Conservation (phyloP, 805 yeast genomes). For the Kazachstania africana region DNA sequence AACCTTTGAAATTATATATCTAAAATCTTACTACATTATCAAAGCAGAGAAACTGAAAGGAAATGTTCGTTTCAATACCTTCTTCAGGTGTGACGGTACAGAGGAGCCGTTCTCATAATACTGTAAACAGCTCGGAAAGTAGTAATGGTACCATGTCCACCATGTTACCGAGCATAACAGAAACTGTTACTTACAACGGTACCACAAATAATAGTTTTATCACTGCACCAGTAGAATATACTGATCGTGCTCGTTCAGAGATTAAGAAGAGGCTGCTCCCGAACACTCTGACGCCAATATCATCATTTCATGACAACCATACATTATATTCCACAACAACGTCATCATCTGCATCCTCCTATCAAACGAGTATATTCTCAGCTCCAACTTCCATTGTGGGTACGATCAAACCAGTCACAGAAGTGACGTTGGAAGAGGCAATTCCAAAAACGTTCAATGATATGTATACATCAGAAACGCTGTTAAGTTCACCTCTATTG, state of each 20-base stretch:
- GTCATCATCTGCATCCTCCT: not conserved
- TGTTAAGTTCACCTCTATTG: conserved; percentile 28
- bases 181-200: too few relatives aligned
- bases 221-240: conserved; percentile 24
- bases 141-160: too few relatives aligned
- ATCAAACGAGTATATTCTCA: not conserved
- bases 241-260: conserved; percentile 22
- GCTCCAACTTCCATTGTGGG: not conserved
- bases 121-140: too few relatives aligned
- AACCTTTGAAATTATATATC: too few relatives aligned
- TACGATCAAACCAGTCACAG: not conserved
- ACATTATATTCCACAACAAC: not conserved
- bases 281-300: conserved; percentile 1
- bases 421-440: conserved; percentile 31
- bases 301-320: not conserved
- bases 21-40: too few relatives aligned
- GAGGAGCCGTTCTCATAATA: too few relatives aligned
- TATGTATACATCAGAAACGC: conserved; percentile 42
- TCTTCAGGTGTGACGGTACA: too few relatives aligned
- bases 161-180: too few relatives aligned
- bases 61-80: too few relatives aligned
- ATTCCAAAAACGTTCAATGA: conserved; percentile 36
- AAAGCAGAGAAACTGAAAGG: too few relatives aligned
- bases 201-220: conserved; percentile 13
- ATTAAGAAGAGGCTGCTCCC: conserved; percentile 16